phyloP scores from a whole-genome alignment of 2,329 filamentous ascomycete genomes.

The Arthrocladium fulminans region DNA sequence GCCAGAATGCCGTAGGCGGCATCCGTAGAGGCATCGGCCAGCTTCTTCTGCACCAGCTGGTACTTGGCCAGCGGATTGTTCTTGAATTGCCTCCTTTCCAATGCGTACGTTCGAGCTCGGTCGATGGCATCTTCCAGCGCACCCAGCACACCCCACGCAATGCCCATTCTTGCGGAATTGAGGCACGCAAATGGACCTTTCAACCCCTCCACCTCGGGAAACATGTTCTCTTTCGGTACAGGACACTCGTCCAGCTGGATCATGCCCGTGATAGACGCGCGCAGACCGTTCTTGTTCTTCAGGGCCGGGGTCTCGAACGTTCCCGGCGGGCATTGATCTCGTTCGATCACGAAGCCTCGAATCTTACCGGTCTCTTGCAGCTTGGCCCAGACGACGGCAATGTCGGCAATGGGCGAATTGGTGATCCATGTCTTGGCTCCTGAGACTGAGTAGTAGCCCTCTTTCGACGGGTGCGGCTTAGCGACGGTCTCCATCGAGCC shows the following conservation, averaged over 20 bases:
- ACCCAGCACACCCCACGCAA: constrained; percentile 87
- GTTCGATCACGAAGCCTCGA: constrained; percentile 81
- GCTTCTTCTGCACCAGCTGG: constrained; percentile 95
- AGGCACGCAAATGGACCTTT: constrained; percentile 85
- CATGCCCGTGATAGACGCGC: constrained; percentile 94
- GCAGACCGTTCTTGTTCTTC: constrained; percentile 89
- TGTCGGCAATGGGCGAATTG: constrained; percentile 80
- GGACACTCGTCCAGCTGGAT: constrained; percentile 89
- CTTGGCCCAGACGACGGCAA: constrained; percentile 87
- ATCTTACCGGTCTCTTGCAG: constrained; percentile 87
- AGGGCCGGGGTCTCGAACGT: constrained; percentile 85
- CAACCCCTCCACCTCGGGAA: constrained; percentile 79
- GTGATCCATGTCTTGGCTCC: constrained; percentile 94
- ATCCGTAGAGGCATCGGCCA: constrained; percentile 85
- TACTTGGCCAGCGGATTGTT: constrained; percentile 90
- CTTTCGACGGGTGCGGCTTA: constrained; percentile 74
- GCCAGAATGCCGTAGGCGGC: constrained; percentile 86
- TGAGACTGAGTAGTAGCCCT: constrained; percentile 68
- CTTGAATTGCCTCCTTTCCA: constrained; percentile 94
- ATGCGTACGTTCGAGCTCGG: constrained; percentile 72
- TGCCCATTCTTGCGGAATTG: constrained; percentile 87
- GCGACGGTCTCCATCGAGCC: constrained; percentile 83
- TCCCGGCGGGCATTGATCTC: constrained; percentile 72
- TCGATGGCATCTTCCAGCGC: constrained; percentile 85
- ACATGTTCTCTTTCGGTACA: constrained; percentile 85